These are phyloP conservation scores for Astrothelium subdiscretum DNA, from an alignment of 495 filamentous ascomycete species.

Conservation along the genomic window DNA sequence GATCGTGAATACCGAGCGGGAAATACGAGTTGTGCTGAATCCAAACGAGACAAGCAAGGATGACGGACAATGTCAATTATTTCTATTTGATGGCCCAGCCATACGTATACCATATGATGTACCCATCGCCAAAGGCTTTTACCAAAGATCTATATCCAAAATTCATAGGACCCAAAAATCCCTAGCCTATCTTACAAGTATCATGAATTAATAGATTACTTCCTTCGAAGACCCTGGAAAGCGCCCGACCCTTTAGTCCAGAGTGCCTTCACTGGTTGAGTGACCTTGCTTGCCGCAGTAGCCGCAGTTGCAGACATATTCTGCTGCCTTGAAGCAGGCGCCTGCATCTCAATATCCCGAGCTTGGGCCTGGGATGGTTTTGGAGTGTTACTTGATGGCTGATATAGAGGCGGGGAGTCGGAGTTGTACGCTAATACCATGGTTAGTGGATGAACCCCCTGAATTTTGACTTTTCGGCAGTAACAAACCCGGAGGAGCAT, in stretches of 20 bases:
- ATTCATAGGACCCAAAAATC: not conserved
- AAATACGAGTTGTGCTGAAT: too few relatives aligned
- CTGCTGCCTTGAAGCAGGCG: not conserved
- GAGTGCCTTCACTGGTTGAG: not conserved
- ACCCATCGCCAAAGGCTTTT: not conserved
- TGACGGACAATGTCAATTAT: too few relatives aligned
- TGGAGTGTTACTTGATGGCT: not conserved
- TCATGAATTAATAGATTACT: not conserved
- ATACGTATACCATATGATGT: too few relatives aligned
- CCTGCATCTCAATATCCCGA: not conserved
- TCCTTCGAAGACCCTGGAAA: not conserved
- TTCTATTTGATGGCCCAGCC: too few relatives aligned
- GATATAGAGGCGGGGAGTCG: not conserved
- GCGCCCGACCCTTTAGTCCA: not conserved
- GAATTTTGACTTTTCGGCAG: not conserved
- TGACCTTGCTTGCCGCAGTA: not conserved
- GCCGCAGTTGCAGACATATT: not conserved
- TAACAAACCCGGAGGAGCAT: not conserved
- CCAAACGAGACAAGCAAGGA: too few relatives aligned
- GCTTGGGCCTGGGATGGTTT: not conserved
- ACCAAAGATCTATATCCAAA: not conserved
- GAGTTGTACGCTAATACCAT: not conserved
- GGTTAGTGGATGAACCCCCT: not conserved
- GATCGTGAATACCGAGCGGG: too few relatives aligned
- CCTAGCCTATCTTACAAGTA: not conserved